A percentile compares a stretch with the other conserved stretches of the same genome.
phyloP scores from a whole-genome alignment of 805 yeast species.

The Kurtzmaniella cleridarum region DNA sequence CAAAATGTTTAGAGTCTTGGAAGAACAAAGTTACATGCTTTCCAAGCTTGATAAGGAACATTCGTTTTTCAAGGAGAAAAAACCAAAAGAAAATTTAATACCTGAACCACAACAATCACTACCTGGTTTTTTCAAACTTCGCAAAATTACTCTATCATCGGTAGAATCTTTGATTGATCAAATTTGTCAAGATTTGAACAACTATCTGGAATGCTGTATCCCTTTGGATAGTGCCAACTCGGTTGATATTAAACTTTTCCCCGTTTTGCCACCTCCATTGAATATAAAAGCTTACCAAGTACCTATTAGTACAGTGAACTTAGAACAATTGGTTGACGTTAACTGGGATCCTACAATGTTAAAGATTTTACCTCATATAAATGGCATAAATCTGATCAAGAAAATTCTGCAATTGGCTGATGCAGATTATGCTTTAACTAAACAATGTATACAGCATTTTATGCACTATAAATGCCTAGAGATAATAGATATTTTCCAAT shows the following conservation, averaged over 20 bases:
- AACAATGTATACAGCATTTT: constrained; percentile 85
- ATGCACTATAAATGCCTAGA: constrained; percentile 85
- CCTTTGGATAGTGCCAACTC: constrained; percentile 88
- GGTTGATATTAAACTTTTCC: constrained; percentile 90
- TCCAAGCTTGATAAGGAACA: constrained; percentile 45
- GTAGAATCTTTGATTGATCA: constrained; percentile 81
- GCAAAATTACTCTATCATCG: constrained; percentile 29
- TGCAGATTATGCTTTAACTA: constrained; percentile 72
- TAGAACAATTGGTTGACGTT: constrained; percentile 70
- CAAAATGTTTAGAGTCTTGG: constrained; percentile 81
- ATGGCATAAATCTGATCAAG: constrained; percentile 81
- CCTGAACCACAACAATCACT: not conserved
- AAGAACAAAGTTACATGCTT: constrained; percentile 77
- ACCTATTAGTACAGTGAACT: constrained; percentile 81
- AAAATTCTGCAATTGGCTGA: constrained; percentile 74
- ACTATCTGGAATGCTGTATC: constrained; percentile 92
- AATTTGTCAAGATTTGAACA: constrained; percentile 88
- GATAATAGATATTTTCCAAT: constrained; percentile 83
- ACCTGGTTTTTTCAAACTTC: constrained; percentile 33
- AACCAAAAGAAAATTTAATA: not conserved
- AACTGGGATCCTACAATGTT: constrained; percentile 98
- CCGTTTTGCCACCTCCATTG: constrained; percentile 78
- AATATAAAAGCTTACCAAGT: constrained; percentile 77
- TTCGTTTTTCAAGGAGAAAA: constrained; percentile 31
- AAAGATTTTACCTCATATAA: constrained; percentile 75